Base-by-base conservation (phyloP, 78 protist genomes). In the Dictyostelium firmibasis region DNA sequence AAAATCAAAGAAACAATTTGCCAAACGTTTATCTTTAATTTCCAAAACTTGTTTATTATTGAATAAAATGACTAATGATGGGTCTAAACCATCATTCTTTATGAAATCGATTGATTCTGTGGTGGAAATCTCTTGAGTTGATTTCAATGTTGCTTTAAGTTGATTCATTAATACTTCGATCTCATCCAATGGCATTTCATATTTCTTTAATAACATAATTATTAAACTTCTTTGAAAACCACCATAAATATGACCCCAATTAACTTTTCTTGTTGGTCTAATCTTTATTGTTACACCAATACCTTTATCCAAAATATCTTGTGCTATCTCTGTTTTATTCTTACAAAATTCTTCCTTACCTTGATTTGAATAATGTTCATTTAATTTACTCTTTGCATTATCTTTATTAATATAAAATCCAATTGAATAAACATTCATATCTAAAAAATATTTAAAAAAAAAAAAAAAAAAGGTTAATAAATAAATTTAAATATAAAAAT, bases 201-300 rank as follows among this genome's bases (percentile, higher is more conserved):
- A 62, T 25, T 86, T 86, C 25, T 67, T 50, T 41, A 81, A 77
- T 41, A 86, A 27, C 60, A 86, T 23, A 14, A 53, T 62, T 1
- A 81, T 25, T 60, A 86, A 38, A 77, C 67, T n/a, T 31, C 31
- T 38, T 77, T 86, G 84, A 18, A 86, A 41, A 25, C 93, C 93
- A 62, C 70, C 81, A 35, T 77, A 86, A 18, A 86, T 57, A 41
- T 86, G 93, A 60, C 25, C 64, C 93, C 93, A 86, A 9, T 60
- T 75, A 1, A 86, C 93, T 29, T 86, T 86, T 33, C 50, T 77
- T 29, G 84, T 86, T 53, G 93, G 93, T 75, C 85, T 75, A n/a
- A 86, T 27, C 31, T 78, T 86, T 29, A 86, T 4, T 31, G 85
- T 29, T 29, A 86, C 41, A 31, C 93, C 93, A 57, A 77, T 47